Evolutionary conservation across 2,329 filamentous ascomycete species (phyloP), one percentile per base, ranked within the genome.

Genomic region (Sordariomycetes sp.): DNA sequence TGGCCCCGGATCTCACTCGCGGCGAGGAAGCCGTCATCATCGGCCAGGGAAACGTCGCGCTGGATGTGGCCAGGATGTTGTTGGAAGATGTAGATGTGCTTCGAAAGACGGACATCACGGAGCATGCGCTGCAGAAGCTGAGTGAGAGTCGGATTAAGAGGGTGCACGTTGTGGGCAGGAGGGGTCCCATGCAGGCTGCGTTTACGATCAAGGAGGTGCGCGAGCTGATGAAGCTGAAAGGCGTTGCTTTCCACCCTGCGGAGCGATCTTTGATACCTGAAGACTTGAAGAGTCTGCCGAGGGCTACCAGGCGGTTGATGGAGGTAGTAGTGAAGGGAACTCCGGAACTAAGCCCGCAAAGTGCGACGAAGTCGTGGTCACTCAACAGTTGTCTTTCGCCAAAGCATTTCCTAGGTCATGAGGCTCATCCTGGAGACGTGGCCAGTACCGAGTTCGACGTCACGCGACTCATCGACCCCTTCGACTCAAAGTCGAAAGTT

Each of bases 131-230:
- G 11, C 79, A 86, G 33, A 70, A 72, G 1, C 57, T 98, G 27
- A 70, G 77, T 2, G 72, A 66, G 43, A 94, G 83, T 54, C 81
- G 67, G 37, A 69, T 96, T 32, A 85, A 76, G 50, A 72, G 81
- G 25, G 86, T 98, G 3, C 79, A 82, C 39, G 72, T 98, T n/a
- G 81, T 96, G 16, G 92, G 90, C 10, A 73, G 92, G 46, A 74
- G 92, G 50, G 92, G 92, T 0, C 87, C 88, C 2, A 72, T 94
- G 68, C 87, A 94, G 79, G 90, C 86, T 17, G 79, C 92, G 1
- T 96, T 94, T 48, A 95, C 90, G 0, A 94, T 94, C 54, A 96
- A 95, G 57, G 92, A 98, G 62, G 64, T 86, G 12, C 78, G 92
- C 23, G 92, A 98, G 57, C 64, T 98, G 4, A 79, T 94, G 61